phyloP scores from a whole-genome alignment of 1,284 basidiomycete genomes.

The Rhodotorula sp. region DNA sequence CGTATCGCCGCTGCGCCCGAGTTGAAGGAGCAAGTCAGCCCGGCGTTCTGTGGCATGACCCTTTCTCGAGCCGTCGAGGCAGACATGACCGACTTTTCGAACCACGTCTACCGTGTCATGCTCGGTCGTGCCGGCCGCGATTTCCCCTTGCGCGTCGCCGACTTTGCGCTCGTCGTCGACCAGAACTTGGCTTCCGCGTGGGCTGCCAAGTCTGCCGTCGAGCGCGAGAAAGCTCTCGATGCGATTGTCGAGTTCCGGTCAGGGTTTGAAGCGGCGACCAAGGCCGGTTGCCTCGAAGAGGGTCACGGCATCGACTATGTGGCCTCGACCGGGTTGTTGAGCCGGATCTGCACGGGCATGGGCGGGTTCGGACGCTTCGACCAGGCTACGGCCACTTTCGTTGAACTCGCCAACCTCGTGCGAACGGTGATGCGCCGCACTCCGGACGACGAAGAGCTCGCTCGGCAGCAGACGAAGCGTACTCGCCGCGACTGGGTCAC shows the following conservation, averaged over 20 bases:
- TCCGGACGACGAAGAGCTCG: neutral
- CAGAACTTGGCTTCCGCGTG: conserved; percentile 21
- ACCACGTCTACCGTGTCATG: conserved; percentile 29
- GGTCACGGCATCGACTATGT: conserved; percentile 8
- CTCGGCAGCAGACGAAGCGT: neutral
- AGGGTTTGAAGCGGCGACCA: conserved; percentile 15
- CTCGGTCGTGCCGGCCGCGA: conserved; percentile 10
- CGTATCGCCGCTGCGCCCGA: conserved; percentile 46
- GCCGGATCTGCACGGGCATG: conserved; percentile 16
- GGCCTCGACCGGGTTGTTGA: conserved; percentile 32
- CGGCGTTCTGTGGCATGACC: conserved; percentile 35
- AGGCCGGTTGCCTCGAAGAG: conserved; percentile 10
- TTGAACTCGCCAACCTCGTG: conserved; percentile 21
- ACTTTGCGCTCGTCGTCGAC: conserved; percentile 33
- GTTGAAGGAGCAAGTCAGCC: neutral
- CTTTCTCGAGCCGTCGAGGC: conserved; percentile 51
- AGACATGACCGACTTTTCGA: conserved; percentile 37
- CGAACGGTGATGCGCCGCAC: conserved; percentile 9
- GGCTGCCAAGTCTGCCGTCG: neutral
- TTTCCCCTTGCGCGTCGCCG: conserved; percentile 13
- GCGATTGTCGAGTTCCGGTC: conserved; percentile 27
- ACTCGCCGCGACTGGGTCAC: conserved; percentile 15
- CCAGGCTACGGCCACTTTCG: conserved; percentile 11
- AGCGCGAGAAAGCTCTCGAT: conserved; percentile 6
- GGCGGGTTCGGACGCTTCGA: conserved; percentile 20